Percentiles rank a stretch among this genome's conserved stretches.
Evolutionary conservation across 805 yeast genomes (phyloP).

Genomic region (Hanseniaspora clermontiae): DNA sequence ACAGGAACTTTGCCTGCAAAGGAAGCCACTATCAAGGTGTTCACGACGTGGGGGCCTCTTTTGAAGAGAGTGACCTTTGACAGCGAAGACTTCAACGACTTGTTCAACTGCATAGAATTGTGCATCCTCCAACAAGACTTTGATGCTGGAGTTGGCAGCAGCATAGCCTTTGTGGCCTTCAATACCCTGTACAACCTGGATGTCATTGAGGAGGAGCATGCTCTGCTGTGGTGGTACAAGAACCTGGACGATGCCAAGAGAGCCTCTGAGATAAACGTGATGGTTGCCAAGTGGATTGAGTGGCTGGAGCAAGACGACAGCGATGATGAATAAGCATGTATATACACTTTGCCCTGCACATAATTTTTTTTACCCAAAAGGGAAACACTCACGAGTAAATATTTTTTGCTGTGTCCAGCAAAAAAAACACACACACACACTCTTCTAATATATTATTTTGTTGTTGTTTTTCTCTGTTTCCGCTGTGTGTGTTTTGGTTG

Average conservation of each 20-base stretch:
- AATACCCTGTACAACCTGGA: slow-evolving; percentile 68
- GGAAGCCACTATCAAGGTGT: slow-evolving; percentile 64
- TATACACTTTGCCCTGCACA: not conserved
- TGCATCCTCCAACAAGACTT: slow-evolving; percentile 20
- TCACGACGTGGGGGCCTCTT: slow-evolving; percentile 69
- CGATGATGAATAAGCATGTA: slow-evolving; percentile 37
- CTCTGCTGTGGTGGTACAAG: slow-evolving; percentile 68
- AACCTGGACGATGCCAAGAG: slow-evolving; percentile 29
- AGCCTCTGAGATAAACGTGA: slow-evolving; percentile 38
- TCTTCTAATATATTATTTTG: no score
- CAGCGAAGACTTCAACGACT: slow-evolving; percentile 61
- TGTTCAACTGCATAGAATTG: slow-evolving; percentile 38
- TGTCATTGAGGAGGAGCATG: slow-evolving; percentile 66
- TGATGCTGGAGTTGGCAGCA: slow-evolving; percentile 24
- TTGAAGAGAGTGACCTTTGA: slow-evolving; percentile 79
- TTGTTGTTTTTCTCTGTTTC: no score
- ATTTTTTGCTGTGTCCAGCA: not conserved
- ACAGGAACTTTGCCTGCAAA: slow-evolving; percentile 67
- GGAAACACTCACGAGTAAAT: no score
- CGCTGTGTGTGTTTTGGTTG: no score
- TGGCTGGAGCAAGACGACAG: slow-evolving; percentile 78
- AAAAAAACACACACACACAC: not conserved
- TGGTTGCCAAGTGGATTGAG: slow-evolving; percentile 63
- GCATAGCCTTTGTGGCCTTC: slow-evolving; percentile 31
- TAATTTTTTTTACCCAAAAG: no score